Evolutionary conservation across 345 rosid genomes (phyloP), one percentile per base, ranked within the genome.

Genomic region (Leavenworthia alabamica): DNA sequence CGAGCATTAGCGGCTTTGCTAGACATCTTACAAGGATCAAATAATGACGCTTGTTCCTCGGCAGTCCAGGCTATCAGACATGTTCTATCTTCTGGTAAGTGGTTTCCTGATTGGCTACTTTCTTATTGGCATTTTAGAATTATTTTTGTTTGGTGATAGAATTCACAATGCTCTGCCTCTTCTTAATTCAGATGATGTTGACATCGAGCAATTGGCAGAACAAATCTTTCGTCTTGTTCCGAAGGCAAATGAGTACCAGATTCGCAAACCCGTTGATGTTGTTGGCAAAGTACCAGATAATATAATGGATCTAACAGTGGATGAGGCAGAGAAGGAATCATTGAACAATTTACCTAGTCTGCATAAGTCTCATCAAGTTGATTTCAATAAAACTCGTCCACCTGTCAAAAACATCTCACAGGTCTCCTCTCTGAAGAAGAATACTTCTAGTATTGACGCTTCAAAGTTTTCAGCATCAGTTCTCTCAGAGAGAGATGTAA

Each of bases 71-170:
- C 75, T 56, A 80, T 92, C 33, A 89, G 88, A 73, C 77, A 67
- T 72, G 78, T 81, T 56, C 55, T 89, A 64, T 75, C 81, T 46
- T 72, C 74, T 46, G 97, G 98, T 92, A 70, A 83, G 89, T 52
- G 23, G 6, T 2, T 47, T 48, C 60, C 35, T 55, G 61, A 42
- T 35, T 22, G 36, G 7, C 27, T 48, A 32, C 37, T 35, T 59
- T 73, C 41, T 32, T 56, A 56, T 36, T 48, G 66, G 37, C 36
- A 59, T 49, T 47, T 20, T 56, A 10, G n/a, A 41, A 33, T 40
- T 41, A 42, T 50, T 19, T 52, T 27, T 54, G 19, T 45, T 53
- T 31, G 31, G 27, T 60, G 4, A 32, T 51, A 11, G 31, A 41
- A 13, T 6, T 46, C 42, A 23, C 23, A 33, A 46, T 66, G 17